These are phyloP conservation scores for Malassezia obtusa DNA, from an alignment of 1,284 basidiomycete species.

Conservation along the genomic window DNA sequence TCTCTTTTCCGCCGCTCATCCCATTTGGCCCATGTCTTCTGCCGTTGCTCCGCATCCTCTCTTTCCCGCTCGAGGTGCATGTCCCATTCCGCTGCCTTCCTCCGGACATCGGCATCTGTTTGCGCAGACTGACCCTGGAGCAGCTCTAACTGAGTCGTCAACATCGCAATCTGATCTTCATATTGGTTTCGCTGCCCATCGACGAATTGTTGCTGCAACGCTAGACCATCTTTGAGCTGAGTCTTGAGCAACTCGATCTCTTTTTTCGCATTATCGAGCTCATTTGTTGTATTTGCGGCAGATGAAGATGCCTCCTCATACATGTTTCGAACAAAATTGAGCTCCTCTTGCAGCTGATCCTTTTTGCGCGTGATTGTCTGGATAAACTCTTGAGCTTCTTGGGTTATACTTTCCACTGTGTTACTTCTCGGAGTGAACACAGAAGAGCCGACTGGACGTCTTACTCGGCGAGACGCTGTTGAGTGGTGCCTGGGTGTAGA, in stretches of 20 bases:
- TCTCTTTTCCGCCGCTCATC: constrained; percentile 1
- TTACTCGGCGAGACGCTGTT: not conserved
- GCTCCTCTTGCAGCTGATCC: constrained; percentile 4
- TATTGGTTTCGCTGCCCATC: not conserved
- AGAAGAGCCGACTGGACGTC: not conserved
- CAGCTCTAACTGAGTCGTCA: not conserved
- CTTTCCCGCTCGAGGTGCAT: constrained; percentile 2
- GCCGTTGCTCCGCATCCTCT: not conserved
- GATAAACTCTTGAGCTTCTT: not conserved
- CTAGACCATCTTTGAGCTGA: not conserved
- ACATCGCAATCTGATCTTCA: not conserved
- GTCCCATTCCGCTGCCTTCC: constrained; percentile 10
- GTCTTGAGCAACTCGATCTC: not conserved
- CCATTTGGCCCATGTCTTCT: constrained; percentile 4
- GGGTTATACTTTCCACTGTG: not conserved
- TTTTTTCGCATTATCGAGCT: not conserved
- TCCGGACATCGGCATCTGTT: constrained; percentile 3
- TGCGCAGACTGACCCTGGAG: not conserved
- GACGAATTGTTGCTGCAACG: not conserved
- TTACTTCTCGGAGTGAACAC: not conserved
- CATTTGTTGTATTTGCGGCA: not conserved
- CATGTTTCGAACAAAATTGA: constrained; percentile 1
- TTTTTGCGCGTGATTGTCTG: not conserved
- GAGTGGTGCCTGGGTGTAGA: not conserved
- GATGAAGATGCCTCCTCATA: constrained; percentile 9